Percentiles rank a stretch among this genome's conserved stretches.
Conservation (phyloP, 2,329 filamentous ascomycete species). For the Canariomyces notabilis region DNA sequence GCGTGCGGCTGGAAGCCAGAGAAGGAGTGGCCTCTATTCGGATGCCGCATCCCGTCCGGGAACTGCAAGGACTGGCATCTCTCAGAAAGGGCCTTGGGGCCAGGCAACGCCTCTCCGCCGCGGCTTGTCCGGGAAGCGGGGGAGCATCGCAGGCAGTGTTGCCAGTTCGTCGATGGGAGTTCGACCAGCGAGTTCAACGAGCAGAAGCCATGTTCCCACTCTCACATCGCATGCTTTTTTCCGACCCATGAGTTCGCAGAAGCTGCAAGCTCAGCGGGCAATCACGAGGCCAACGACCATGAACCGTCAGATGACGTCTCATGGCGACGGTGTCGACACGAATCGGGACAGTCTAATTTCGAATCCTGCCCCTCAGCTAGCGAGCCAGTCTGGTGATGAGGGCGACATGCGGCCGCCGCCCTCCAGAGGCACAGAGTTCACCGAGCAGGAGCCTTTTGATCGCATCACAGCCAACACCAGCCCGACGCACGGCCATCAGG, state of each 20-base stretch:
- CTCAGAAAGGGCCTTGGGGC: conserved; percentile 49
- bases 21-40: conserved; percentile 36
- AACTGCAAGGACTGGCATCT: conserved; percentile 49
- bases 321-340: conserved; percentile 30
- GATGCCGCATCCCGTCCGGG: conserved; percentile 48
- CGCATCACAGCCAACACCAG: conserved; percentile 69
- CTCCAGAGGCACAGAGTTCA: conserved; percentile 77
- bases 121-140: conserved; percentile 42
- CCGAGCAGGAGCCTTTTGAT: conserved; percentile 67
- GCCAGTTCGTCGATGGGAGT: conserved; percentile 42
- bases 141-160: conserved; percentile 34
- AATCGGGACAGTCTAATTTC: conserved; percentile 57
- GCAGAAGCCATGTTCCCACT: conserved; percentile 82
- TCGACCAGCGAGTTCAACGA: conserved; percentile 62
- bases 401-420: conserved; percentile 55
- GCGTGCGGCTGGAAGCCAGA: conserved; percentile 30
- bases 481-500: conserved; percentile 56
- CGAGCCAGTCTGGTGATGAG: conserved; percentile 36
- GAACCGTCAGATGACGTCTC: conserved; percentile 33
- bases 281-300: conserved; percentile 42
- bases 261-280: conserved; percentile 82
- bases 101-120: conserved; percentile 53
- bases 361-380: conserved; percentile 36
- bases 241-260: conserved; percentile 92
- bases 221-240: conserved; percentile 90